Evolutionary conservation across 768 basidiomycete genomes (phyloP), one percentile per base, ranked within the genome.

Genomic region (Cyclocybe cylindracea): DNA sequence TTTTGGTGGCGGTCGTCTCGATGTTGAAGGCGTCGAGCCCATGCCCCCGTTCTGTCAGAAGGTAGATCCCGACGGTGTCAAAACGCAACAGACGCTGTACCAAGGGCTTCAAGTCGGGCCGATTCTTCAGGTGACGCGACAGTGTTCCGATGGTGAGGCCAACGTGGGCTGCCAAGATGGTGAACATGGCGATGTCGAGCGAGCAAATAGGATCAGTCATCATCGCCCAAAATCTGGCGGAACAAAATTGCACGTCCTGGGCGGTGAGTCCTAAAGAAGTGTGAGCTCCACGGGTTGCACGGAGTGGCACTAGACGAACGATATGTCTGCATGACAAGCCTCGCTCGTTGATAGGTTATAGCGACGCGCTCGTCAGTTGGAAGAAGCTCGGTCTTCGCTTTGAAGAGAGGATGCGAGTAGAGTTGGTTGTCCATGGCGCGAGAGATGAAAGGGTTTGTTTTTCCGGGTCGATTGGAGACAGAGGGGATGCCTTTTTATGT

Each of bases 1-100:
- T 78, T 50, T 72, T 73, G 0, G 77, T 81, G 9, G 81, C 84
- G 10, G 82, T 85, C 6, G 84, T 85, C 61, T 85, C 82, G 8
- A 84, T 75, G 57, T 85, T 82, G 57, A 79, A 77, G 1, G 81
- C 77, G 41, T 84, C 83, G n/a, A 84, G 64, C 10, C 82, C 83
- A 51, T 85, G 84, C 1, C 79, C 82, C 7, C 79, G 74, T 66
- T 83, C 83, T 0, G 78, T 76, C 39, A 83, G 65, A 41, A 82
- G 73, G 55, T 77, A 83, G 37, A 81, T 69, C 1, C 82, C 81
- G 43, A 79, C 74, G 10, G 75, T 77, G 16, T 83, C 79, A 38
- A 83, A 78, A 16, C 74, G 71, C 37, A 84, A 63, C n/a, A 84
- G 66, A 33, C 73, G 66, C 41, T 81, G 68, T 6, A 84, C 72